These are phyloP conservation scores for Fraxinus xanthoxyloides DNA, from an alignment of 305 asterid species.

Conservation along the genomic window DNA sequence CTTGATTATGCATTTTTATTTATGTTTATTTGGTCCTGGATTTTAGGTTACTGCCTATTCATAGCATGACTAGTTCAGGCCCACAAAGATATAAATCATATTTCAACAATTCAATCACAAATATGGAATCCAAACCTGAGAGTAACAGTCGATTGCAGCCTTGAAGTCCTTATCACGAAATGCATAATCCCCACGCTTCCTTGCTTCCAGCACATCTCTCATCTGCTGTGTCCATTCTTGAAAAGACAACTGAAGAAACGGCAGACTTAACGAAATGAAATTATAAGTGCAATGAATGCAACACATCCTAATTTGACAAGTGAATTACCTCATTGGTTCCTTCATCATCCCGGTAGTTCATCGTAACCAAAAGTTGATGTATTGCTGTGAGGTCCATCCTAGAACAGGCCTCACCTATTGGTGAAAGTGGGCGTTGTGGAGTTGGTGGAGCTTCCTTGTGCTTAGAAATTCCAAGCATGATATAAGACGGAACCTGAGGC, in stretches of 20 bases:
- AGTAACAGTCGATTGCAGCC: slow-evolving; percentile 49
- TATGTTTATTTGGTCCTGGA: background rate
- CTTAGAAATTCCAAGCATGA: slow-evolving; percentile 62
- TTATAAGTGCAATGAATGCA: background rate
- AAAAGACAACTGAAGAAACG: slow-evolving; percentile 43
- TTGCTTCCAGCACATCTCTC: slow-evolving; percentile 62
- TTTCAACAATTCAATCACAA: background rate
- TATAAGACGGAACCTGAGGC: slow-evolving; percentile 54
- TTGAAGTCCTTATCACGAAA: slow-evolving; percentile 60
- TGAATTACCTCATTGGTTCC: slow-evolving; percentile 54
- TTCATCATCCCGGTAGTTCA: slow-evolving; percentile 59
- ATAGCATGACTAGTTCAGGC: background rate
- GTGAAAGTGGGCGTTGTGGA: slow-evolving; percentile 58
- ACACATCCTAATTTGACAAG: background rate
- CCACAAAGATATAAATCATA: background rate
- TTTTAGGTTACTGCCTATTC: background rate
- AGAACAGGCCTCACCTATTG: slow-evolving; percentile 63
- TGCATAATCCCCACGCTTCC: slow-evolving; percentile 63
- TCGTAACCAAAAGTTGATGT: slow-evolving; percentile 52
- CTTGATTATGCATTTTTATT: background rate
- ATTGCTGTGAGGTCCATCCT: slow-evolving; percentile 62
- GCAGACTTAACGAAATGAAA: background rate
- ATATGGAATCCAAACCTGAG: slow-evolving; percentile 37
- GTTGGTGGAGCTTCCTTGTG: slow-evolving; percentile 51
- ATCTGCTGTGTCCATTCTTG: slow-evolving; percentile 75